Evolutionary conservation across 768 basidiomycete species (phyloP), one percentile per base, ranked within the genome.

Genomic region (Tephrocybe sp.): DNA sequence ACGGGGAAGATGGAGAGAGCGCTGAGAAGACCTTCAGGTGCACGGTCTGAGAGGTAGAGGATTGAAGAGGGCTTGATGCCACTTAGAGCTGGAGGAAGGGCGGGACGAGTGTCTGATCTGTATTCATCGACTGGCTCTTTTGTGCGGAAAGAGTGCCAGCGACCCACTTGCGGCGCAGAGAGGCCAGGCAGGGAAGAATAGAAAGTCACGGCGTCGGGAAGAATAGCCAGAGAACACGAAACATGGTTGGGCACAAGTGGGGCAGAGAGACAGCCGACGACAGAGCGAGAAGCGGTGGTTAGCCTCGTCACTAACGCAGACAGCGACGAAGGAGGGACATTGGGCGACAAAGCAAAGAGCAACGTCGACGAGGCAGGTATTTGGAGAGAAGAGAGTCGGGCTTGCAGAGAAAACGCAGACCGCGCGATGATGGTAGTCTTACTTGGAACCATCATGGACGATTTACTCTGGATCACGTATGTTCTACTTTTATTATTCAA

Each of bases 111-210:
- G n/a, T n/a, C n/a, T n/a, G n/a, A n/a, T n/a, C n/a, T n/a, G n/a
- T n/a, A n/a, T n/a, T n/a, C n/a, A n/a, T n/a, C n/a, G n/a, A n/a
- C n/a, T n/a, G n/a, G n/a, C n/a, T n/a, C n/a, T n/a, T n/a, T n/a
- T n/a, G n/a, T n/a, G n/a, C n/a, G 65, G 54, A 79, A 77, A 15
- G 84, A 75, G 60, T 87, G 84, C 85, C 84, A 84, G 38, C 87
- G 72, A 24, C 89, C 89, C 11, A 90, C 87, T 58, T 86, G 84
- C 2, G 76, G 64, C 13, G 78, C 69, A n/a, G 69, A 64, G 39
- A 70, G 70, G 9, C 89, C 87, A 1, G 78, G 76, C 45, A 89
- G 77, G 1, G 72, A 74, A 8, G 87, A 88, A n/a, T 76, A 74
- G 58, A 89, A 89, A 1, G 77, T 66, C 1, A 72, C 66, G 9